phyloP scores from a whole-genome alignment of 1,284 basidiomycete genomes.

The Limonomyces culmigenus region DNA sequence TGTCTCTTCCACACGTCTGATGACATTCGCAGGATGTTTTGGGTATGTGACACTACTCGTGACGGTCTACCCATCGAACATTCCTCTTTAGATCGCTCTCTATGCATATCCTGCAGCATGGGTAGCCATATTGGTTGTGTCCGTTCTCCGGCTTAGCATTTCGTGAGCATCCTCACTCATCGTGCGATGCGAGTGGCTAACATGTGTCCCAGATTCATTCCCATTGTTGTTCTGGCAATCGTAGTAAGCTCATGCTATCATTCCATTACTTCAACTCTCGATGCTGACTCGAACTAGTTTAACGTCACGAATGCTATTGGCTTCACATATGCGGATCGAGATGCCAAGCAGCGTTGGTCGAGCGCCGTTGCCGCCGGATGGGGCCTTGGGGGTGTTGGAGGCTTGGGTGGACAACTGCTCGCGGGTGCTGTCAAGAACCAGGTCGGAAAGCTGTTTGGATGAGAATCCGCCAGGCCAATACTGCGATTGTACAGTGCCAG shows the following conservation, averaged over 20 bases:
- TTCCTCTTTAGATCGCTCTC: slow-evolving; percentile 49
- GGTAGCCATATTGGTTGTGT: slow-evolving; percentile 74
- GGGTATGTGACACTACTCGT: slow-evolving; percentile 31
- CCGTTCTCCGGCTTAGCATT: slow-evolving; percentile 74
- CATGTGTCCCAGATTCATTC: slow-evolving; percentile 1
- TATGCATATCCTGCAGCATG: slow-evolving; percentile 85
- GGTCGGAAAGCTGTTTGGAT: slow-evolving; percentile 65
- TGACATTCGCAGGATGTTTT: slow-evolving; percentile 60
- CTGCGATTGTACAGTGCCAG: no score
- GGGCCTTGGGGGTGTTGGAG: slow-evolving; percentile 47
- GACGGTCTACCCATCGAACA: slow-evolving; percentile 4
- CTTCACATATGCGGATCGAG: slow-evolving; percentile 87
- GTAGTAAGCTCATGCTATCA: slow-evolving; percentile 79
- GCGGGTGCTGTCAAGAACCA: slow-evolving; percentile 67
- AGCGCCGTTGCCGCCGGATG: slow-evolving; percentile 45
- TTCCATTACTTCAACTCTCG: slow-evolving; percentile 17
- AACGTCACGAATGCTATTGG: slow-evolving; percentile 76
- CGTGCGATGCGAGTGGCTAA: slow-evolving; percentile 4
- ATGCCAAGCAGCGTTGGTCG: slow-evolving; percentile 77
- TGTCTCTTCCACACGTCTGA: slow-evolving; percentile 3
- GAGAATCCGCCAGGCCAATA: no score
- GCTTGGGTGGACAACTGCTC: slow-evolving; percentile 65
- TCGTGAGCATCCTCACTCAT: slow-evolving; percentile 32
- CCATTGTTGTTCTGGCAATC: slow-evolving; percentile 55
- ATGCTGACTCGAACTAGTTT: neutral